phyloP scores from a whole-genome alignment of 768 basidiomycete genomes.

The Hortiboletus campestris region DNA sequence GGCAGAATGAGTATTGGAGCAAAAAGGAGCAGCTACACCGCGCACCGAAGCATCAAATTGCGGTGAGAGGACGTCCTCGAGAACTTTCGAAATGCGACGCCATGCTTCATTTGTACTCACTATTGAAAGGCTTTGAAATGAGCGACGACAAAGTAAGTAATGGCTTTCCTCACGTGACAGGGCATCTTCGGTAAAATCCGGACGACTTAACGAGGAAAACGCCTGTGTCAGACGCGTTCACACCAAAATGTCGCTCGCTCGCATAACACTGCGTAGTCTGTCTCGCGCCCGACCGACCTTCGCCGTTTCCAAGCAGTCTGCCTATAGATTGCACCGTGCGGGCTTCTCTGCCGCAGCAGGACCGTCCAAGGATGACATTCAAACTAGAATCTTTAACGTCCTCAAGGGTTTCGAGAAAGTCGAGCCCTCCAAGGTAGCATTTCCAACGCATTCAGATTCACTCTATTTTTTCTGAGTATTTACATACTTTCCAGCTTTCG shows the following conservation, averaged over 20 bases:
- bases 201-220: conserved; percentile 1
- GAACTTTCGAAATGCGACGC: conserved; percentile 87
- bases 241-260: conserved; percentile 35
- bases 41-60: conserved; percentile 88
- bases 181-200: conserved; percentile 28
- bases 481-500: conserved; percentile 50
- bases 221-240: conserved; percentile 16
- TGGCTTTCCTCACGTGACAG: conserved; percentile 1
- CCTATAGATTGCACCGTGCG: conserved; percentile 30
- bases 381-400: conserved; percentile 26
- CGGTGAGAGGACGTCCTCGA: conserved; percentile 90
- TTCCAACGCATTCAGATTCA: not conserved
- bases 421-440: conserved; percentile 27
- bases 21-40: not conserved
- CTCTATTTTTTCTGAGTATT: conserved; percentile 31
- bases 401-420: conserved; percentile 34
- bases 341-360: conserved; percentile 30
- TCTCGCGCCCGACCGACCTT: conserved; percentile 29
- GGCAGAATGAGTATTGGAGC: conserved; percentile 5
- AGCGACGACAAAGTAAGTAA: too few species aligned
- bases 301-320: conserved; percentile 28
- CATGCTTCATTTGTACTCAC: conserved; percentile 79
- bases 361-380: conserved; percentile 23
- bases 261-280: conserved; percentile 32
- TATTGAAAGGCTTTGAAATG: not conserved